These are phyloP conservation scores for Sanghuangporus sanghuang DNA, from an alignment of 1,284 basidiomycete genomes.

Conservation along the genomic window DNA sequence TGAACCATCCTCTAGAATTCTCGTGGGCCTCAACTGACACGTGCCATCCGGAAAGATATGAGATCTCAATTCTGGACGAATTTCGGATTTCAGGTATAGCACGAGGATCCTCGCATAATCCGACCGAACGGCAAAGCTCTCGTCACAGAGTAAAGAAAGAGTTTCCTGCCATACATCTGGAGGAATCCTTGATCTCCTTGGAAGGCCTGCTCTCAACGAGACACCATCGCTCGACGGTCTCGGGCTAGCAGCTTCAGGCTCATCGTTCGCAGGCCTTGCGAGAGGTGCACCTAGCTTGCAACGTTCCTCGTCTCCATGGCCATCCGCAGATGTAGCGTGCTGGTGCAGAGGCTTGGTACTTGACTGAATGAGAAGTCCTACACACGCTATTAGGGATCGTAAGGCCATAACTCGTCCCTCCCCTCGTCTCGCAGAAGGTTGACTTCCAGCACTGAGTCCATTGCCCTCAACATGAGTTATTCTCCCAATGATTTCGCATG, in stretches of 20 bases:
- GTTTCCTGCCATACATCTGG: conserved; percentile 90
- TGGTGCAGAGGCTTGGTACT: conserved; percentile 9
- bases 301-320: not conserved
- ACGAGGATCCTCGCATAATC: conserved; percentile 72
- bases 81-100: conserved; percentile 71
- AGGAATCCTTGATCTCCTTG: conserved; percentile 64
- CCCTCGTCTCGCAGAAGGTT: conserved; percentile 33
- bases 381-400: conserved; percentile 65
- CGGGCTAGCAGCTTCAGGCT: not conserved
- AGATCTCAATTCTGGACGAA: conserved; percentile 36
- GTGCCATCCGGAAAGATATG: not conserved
- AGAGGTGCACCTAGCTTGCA: not conserved
- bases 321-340: not conserved
- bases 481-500: conserved; percentile 77
- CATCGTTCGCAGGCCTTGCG: not conserved
- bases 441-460: conserved; percentile 44
- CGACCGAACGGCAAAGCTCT: conserved; percentile 65
- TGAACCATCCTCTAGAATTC: conserved; percentile 38
- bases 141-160: conserved; percentile 75
- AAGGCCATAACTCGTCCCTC: conserved; percentile 63
- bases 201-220: conserved; percentile 29
- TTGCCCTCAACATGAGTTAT: conserved; percentile 69
- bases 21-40: conserved; percentile 33
- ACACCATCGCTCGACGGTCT: conserved; percentile 10
- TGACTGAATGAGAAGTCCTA: conserved; percentile 57